These are phyloP conservation scores for Digitaria exilis DNA, from an alignment of 202 grass and related monocot genomes.

Conservation along the genomic window DNA sequence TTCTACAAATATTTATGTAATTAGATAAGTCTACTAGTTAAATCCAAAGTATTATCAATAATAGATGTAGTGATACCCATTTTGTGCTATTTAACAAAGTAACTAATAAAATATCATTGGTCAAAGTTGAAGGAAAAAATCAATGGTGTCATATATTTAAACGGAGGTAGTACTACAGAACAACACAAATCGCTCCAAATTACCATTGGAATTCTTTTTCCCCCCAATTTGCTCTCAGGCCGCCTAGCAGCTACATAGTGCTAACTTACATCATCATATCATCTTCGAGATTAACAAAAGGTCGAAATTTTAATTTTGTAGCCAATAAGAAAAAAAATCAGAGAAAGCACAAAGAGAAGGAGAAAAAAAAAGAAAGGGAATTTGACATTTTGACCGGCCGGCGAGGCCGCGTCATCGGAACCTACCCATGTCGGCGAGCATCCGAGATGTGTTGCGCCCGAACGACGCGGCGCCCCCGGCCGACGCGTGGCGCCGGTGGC, in stretches of 20 bases:
- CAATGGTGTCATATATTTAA: too few species aligned
- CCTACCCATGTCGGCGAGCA: conserved; percentile 60
- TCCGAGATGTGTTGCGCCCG: conserved; percentile 54
- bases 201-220: background rate
- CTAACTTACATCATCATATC: conserved; percentile 10
- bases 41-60: too few species aligned
- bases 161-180: too few species aligned
- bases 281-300: conserved; percentile 19
- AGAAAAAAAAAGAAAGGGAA: too few species aligned
- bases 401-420: conserved; percentile 46
- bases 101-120: too few species aligned
- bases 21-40: too few species aligned
- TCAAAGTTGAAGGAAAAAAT: too few species aligned
- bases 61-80: too few species aligned
- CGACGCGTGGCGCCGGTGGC: conserved; percentile 49
- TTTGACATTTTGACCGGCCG: conserved; percentile 11
- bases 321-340: background rate
- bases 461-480: conserved; percentile 41
- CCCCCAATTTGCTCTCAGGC: background rate
- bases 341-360: background rate
- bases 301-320: conserved; percentile 21
- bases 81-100: too few species aligned
- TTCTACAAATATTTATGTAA: too few species aligned
- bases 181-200: background rate
- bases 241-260: background rate